These are phyloP conservation scores for Cantharellus anzutake DNA, from an alignment of 768 basidiomycete species.

Conservation along the genomic window DNA sequence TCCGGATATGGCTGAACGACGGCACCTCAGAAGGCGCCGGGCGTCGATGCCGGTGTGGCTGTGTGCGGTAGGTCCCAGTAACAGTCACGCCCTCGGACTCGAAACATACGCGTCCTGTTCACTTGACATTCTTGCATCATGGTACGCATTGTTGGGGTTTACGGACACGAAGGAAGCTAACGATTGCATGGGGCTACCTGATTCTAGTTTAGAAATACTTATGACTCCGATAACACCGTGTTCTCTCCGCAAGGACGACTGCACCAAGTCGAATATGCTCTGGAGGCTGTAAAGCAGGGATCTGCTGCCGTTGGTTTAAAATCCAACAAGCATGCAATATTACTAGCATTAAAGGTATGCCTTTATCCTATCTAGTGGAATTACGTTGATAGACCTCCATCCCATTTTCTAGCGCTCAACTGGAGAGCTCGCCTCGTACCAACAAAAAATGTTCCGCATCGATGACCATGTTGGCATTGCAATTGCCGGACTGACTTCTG, in stretches of 20 bases:
- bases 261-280: constrained; percentile 95
- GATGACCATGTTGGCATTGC: constrained; percentile 99
- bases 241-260: constrained; percentile 93
- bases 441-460: constrained; percentile 99
- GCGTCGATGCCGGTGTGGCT: neutral
- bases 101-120: neutral
- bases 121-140: neutral
- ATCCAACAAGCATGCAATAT: constrained; percentile 84
- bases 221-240: constrained; percentile 97
- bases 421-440: constrained; percentile 96
- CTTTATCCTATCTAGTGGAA: neutral
- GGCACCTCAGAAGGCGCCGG: neutral
- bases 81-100: neutral
- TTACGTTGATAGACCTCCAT: neutral
- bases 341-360: constrained; percentile 76
- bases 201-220: constrained; percentile 75
- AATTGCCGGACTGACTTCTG: constrained; percentile 95
- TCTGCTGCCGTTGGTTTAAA: constrained; percentile 95
- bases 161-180: no score
- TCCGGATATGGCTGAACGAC: neutral
- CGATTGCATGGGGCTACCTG: no score
- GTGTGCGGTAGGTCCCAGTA: neutral
- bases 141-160: no score
- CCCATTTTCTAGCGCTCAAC: constrained; percentile 57
- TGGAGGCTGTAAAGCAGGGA: constrained; percentile 98